phyloP scores from a whole-genome alignment of 176 grass and related monocot species.

The Phragmites australis region DNA sequence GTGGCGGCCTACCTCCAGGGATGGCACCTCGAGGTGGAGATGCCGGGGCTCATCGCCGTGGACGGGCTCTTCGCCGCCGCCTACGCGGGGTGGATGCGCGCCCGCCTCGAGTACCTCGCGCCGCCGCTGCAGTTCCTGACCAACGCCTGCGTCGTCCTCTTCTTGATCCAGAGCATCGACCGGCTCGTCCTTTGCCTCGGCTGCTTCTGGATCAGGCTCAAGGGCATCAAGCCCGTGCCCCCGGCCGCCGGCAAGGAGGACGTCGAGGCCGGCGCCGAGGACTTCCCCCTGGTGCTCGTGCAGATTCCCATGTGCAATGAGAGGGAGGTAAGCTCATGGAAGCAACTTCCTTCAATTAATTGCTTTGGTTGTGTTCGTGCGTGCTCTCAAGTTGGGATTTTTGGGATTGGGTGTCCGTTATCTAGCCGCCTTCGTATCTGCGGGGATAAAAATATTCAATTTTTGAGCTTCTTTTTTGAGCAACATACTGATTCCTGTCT shows the following conservation, averaged over 20 bases:
- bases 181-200: slow-evolving; percentile 76
- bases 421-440: no score
- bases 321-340: slow-evolving; percentile 62
- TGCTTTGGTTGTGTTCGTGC: background rate
- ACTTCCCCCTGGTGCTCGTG: slow-evolving; percentile 83
- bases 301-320: slow-evolving; percentile 99
- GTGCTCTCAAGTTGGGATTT: no score
- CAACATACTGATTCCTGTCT: no score
- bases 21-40: slow-evolving; percentile 57
- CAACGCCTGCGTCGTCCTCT: slow-evolving; percentile 75
- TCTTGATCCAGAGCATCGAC: slow-evolving; percentile 82
- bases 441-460: no score
- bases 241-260: slow-evolving; percentile 44
- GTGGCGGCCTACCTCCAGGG: slow-evolving; percentile 64
- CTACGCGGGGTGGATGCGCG: slow-evolving; percentile 65
- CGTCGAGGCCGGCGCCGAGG: slow-evolving; percentile 44
- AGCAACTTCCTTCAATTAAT: background rate
- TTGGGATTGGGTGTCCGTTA: no score
- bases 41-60: slow-evolving; percentile 41
- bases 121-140: slow-evolving; percentile 75
- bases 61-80: slow-evolving; percentile 51
- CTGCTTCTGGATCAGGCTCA: slow-evolving; percentile 82
- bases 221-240: slow-evolving; percentile 61
- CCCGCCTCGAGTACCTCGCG: slow-evolving; percentile 61
- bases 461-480: no score